Conservation (phyloP, 2,329 filamentous ascomycete genomes). For the Colletotrichum siamense region DNA sequence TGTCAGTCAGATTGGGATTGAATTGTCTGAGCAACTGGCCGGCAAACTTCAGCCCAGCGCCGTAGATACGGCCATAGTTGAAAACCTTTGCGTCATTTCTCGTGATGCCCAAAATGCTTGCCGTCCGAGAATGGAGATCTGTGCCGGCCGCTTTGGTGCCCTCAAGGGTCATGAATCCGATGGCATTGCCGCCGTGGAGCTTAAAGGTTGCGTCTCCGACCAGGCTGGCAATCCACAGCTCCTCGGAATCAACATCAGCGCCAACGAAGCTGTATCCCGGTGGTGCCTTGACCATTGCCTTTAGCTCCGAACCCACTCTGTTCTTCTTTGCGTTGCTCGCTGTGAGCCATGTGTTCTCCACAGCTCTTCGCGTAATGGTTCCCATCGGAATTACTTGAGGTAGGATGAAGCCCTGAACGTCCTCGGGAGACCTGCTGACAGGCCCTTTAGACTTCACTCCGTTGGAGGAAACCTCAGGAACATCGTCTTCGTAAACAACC, state of each 20-base stretch:
- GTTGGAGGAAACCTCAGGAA: slow-evolving; percentile 23
- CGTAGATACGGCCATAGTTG: slow-evolving; percentile 98
- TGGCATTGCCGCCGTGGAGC: slow-evolving; percentile 93
- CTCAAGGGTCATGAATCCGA: slow-evolving; percentile 99
- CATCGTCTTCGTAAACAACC: slow-evolving; percentile 83
- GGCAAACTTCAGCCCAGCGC: slow-evolving; percentile 94
- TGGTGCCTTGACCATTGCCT: slow-evolving; percentile 94
- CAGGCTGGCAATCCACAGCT: slow-evolving; percentile 96
- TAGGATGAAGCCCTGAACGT: slow-evolving; percentile 77
- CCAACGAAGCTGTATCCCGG: slow-evolving; percentile 93
- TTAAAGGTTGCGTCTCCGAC: slow-evolving; percentile 95
- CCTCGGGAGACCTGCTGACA: slow-evolving; percentile 21
- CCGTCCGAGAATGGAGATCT: slow-evolving; percentile 93
- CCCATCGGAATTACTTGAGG: slow-evolving; percentile 98
- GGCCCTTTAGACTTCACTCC: slow-evolving; percentile 21
- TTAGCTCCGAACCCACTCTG: slow-evolving; percentile 93
- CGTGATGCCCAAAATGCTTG: slow-evolving; percentile 89
- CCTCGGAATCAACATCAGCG: slow-evolving; percentile 95
- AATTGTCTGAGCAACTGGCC: slow-evolving; percentile 90
- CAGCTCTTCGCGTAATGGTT: slow-evolving; percentile 90
- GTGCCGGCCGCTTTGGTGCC: slow-evolving; percentile 94
- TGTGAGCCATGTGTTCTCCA: slow-evolving; percentile 98
- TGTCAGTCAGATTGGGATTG: slow-evolving; percentile 82
- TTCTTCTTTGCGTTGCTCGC: slow-evolving; percentile 97
- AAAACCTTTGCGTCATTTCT: slow-evolving; percentile 97